These are phyloP conservation scores for Pseudogymnoascus sp. DNA, from an alignment of 2,329 filamentous ascomycete species.

Conservation along the genomic window DNA sequence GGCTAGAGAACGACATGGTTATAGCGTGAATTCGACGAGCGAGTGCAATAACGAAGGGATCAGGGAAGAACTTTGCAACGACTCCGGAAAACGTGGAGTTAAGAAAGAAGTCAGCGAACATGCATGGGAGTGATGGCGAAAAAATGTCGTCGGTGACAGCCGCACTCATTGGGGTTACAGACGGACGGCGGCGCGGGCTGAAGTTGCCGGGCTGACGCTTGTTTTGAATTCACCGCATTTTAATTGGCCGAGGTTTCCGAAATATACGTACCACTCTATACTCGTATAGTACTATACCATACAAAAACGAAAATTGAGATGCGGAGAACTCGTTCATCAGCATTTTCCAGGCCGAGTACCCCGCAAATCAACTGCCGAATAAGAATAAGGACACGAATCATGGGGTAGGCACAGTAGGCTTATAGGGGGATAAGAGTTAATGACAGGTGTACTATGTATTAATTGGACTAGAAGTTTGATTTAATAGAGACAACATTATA, in stretches of 20 bases:
- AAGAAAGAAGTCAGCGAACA: not conserved
- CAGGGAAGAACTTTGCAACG: not conserved
- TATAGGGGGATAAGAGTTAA: too few relatives aligned
- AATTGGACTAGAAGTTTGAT: not conserved
- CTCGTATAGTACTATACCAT: not conserved
- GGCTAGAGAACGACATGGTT: constrained; percentile 58
- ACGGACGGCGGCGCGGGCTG: not conserved
- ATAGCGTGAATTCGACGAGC: not conserved
- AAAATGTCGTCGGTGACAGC: constrained; percentile 2
- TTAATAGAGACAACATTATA: not conserved
- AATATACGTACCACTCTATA: not conserved
- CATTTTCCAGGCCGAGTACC: not conserved
- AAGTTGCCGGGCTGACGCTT: not conserved
- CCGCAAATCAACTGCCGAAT: not conserved
- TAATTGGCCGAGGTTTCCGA: constrained; percentile 8
- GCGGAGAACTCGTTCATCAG: constrained; percentile 4
- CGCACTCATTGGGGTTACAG: constrained; percentile 8
- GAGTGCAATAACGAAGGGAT: not conserved
- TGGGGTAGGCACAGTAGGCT: not conserved
- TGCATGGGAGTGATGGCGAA: constrained; percentile 1
- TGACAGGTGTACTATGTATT: too few relatives aligned
- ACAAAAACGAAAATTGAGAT: not conserved
- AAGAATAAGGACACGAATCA: not conserved
- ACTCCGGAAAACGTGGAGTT: not conserved
- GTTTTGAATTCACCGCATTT: not conserved